Conservation (phyloP, 1,284 basidiomycete genomes). For the Ceratobasidium sp. region DNA sequence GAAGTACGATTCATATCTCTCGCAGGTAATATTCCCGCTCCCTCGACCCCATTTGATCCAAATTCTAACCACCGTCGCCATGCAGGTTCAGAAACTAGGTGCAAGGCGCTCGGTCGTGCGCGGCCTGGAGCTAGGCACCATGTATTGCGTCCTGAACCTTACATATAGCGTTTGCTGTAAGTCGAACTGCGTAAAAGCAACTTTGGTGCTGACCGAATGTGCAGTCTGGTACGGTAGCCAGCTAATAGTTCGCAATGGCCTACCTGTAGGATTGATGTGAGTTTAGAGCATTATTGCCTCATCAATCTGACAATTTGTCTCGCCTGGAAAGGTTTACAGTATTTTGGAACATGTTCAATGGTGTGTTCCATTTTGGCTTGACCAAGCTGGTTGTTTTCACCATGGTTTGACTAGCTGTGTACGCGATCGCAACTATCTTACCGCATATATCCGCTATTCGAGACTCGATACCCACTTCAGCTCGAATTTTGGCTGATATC, state of each 20-base stretch:
- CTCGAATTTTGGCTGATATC: constrained; percentile 52
- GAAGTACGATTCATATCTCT: constrained; percentile 52
- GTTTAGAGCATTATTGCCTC: background rate
- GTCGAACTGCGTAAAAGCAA: background rate
- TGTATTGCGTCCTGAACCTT: constrained; percentile 49
- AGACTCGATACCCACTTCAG: constrained; percentile 18
- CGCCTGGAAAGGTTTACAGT: constrained; percentile 39
- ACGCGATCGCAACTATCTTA: constrained; percentile 51
- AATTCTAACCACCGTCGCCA: too few species aligned
- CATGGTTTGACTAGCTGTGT: constrained; percentile 20
- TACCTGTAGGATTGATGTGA: constrained; percentile 27
- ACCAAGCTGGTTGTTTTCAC: background rate
- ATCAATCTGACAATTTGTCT: constrained; percentile 5
- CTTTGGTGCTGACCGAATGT: constrained; percentile 40
- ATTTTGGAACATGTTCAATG: constrained; percentile 46
- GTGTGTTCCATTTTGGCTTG: background rate
- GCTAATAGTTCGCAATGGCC: constrained; percentile 17
- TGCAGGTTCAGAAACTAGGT: constrained; percentile 53
- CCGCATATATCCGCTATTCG: constrained; percentile 52
- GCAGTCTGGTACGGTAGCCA: constrained; percentile 53
- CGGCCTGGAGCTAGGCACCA: constrained; percentile 51
- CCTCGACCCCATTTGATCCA: too few species aligned
- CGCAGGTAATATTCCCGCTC: constrained; percentile 37
- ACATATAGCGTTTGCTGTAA: constrained; percentile 43
- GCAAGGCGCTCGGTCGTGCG: constrained; percentile 51